Conservation (phyloP, 306 rosid species). For the Quercus aquifolioides region DNA sequence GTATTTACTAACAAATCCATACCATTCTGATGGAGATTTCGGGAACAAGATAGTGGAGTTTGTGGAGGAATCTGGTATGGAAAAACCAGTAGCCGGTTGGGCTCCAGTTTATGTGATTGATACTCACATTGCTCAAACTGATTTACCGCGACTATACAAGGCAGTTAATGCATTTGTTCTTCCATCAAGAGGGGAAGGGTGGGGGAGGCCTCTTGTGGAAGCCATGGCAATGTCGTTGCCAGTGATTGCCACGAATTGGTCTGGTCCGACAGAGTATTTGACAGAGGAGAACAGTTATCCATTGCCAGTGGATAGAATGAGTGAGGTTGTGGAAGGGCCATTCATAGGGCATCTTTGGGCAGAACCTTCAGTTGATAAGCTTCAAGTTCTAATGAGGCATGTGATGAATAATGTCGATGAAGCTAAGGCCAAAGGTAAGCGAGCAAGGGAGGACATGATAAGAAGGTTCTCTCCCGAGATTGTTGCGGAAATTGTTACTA, state of each 20-base stretch:
- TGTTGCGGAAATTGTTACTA: conserved; percentile 53
- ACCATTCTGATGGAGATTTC: conserved; percentile 66
- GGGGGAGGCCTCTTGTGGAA: conserved; percentile 90
- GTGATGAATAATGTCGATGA: conserved; percentile 44
- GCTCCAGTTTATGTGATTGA: conserved; percentile 65
- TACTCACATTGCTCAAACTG: conserved; percentile 62
- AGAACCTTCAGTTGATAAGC: conserved; percentile 57
- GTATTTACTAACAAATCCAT: conserved; percentile 75
- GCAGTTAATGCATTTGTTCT: conserved; percentile 80
- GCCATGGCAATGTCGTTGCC: conserved; percentile 92
- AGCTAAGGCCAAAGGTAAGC: conserved; percentile 56
- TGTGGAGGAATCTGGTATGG: conserved; percentile 45
- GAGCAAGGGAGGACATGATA: conserved; percentile 73
- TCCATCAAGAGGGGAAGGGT: conserved; percentile 89
- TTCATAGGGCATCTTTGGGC: conserved; percentile 87
- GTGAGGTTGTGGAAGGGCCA: conserved; percentile 72
- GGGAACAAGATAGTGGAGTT: conserved; percentile 74
- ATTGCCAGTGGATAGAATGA: conserved; percentile 58
- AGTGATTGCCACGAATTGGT: conserved; percentile 79
- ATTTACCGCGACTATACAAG: conserved; percentile 62
- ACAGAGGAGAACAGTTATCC: conserved; percentile 72
- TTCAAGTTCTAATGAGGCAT: conserved; percentile 59
- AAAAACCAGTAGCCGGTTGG: conserved; percentile 59
- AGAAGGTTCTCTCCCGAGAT: conserved; percentile 58
- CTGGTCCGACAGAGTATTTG: conserved; percentile 81